These are phyloP conservation scores for Grosmannia serpens DNA, from an alignment of 2,329 filamentous ascomycete genomes.

Conservation along the genomic window DNA sequence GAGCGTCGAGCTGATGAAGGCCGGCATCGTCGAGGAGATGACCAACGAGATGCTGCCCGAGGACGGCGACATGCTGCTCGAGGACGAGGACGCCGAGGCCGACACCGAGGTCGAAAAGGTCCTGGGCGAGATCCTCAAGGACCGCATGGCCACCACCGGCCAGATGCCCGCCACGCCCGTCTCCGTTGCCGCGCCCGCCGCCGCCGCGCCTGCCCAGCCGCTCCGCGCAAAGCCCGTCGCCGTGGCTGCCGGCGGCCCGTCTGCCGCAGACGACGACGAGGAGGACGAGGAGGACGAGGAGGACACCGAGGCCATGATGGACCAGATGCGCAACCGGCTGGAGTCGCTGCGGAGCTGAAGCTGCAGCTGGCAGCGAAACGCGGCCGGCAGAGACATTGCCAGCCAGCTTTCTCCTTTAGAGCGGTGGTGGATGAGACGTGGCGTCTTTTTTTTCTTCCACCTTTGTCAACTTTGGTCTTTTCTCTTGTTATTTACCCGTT, in stretches of 20 bases:
- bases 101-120: conserved; percentile 85
- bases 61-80: conserved; percentile 51
- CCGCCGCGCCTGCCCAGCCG: conserved; percentile 36
- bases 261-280: conserved; percentile 35
- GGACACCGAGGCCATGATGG: conserved; percentile 79
- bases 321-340: conserved; percentile 84
- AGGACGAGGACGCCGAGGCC: conserved; percentile 64
- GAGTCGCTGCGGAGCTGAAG: conserved; percentile 76
- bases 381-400: too few species aligned
- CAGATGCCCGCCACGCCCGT: conserved; percentile 45
- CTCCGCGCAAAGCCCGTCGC: conserved; percentile 31
- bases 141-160: conserved; percentile 56
- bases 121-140: conserved; percentile 79
- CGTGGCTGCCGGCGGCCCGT: conserved; percentile 28
- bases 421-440: not conserved
- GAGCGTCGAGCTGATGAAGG: conserved; percentile 78
- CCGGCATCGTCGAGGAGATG: conserved; percentile 97
- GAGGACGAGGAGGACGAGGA: conserved; percentile 61
- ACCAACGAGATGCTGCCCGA: conserved; percentile 75
- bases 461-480: not conserved
- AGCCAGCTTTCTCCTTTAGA: not conserved
- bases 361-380: not conserved
- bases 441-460: not conserved
- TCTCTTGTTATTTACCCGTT: not conserved
- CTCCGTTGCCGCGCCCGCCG: conserved; percentile 30